phyloP scores from a whole-genome alignment of 2,329 filamentous ascomycete genomes.

The Calonectria henricotiae region DNA sequence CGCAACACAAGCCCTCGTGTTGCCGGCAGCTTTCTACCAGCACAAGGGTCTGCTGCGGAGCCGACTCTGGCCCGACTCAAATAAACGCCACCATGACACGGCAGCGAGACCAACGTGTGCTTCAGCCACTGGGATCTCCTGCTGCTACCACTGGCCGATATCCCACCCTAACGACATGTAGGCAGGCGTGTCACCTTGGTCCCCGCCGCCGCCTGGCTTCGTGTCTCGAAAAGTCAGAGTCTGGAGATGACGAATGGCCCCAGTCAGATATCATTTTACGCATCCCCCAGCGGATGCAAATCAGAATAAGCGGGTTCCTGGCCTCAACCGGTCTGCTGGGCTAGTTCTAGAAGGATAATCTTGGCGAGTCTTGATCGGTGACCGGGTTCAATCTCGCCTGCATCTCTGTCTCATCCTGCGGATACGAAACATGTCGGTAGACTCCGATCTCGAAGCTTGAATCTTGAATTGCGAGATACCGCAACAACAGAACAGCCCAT shows the following conservation, averaged over 20 bases:
- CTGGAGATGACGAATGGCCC: not conserved
- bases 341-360: slow-evolving; percentile 15
- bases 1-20: not conserved
- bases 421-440: not conserved
- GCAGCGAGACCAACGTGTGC: slow-evolving; percentile 24
- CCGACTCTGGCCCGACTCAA: slow-evolving; percentile 27
- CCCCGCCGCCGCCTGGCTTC: slow-evolving; percentile 2
- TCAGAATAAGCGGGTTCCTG: slow-evolving; percentile 5
- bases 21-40: not conserved
- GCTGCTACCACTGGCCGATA: not conserved
- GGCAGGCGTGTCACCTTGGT: slow-evolving; percentile 17
- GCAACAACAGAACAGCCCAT: not conserved
- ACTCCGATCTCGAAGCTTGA: not conserved
- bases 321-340: not conserved
- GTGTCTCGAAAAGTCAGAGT: not conserved
- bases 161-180: slow-evolving; percentile 24
- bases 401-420: not conserved
- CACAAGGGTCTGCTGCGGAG: slow-evolving; percentile 28
- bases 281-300: slow-evolving; percentile 3
- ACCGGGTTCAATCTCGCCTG: slow-evolving; percentile 1
- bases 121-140: slow-evolving; percentile 25
- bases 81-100: slow-evolving; percentile 22
- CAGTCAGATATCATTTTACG: slow-evolving; percentile 1
- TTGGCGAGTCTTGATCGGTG: not conserved
- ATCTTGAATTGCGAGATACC: not conserved